Conservation (phyloP, 2,329 filamentous ascomycete genomes). For the Cladosporium velox region DNA sequence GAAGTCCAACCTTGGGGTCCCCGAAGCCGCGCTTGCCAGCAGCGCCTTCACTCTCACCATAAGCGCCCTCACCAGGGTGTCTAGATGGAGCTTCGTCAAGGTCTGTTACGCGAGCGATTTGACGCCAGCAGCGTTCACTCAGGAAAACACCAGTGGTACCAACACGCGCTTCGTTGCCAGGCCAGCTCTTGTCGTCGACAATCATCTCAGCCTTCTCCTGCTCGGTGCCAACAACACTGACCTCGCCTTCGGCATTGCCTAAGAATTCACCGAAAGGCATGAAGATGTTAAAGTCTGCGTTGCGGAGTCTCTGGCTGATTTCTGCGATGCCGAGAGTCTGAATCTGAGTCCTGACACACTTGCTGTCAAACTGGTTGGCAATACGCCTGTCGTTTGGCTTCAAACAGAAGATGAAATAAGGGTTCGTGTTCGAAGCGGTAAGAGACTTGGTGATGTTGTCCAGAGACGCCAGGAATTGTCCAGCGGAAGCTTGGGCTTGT, state of each 20-base stretch:
- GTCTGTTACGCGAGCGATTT: slow-evolving; percentile 76
- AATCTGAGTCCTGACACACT: slow-evolving; percentile 91
- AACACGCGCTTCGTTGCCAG: slow-evolving; percentile 83
- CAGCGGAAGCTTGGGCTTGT: slow-evolving; percentile 81
- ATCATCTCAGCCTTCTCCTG: slow-evolving; percentile 87
- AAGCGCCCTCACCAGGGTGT: slow-evolving; percentile 58
- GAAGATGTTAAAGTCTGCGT: slow-evolving; percentile 94
- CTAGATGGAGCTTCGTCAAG: slow-evolving; percentile 58
- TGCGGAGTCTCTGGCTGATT: slow-evolving; percentile 88
- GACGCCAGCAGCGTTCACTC: slow-evolving; percentile 93
- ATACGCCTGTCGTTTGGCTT: slow-evolving; percentile 97
- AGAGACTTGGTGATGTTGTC: slow-evolving; percentile 90
- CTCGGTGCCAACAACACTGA: slow-evolving; percentile 85
- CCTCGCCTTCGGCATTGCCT: slow-evolving; percentile 80
- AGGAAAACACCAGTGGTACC: slow-evolving; percentile 93
- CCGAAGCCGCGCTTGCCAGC: slow-evolving; percentile 58
- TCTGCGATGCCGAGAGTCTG: slow-evolving; percentile 96
- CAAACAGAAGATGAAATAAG: slow-evolving; percentile 94
- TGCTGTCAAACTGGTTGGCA: slow-evolving; percentile 98
- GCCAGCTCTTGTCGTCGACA: slow-evolving; percentile 92
- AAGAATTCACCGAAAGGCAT: slow-evolving; percentile 95
- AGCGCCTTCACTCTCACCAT: slow-evolving; percentile 60
- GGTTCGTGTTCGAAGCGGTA: slow-evolving; percentile 78
- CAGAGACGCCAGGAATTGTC: slow-evolving; percentile 85
- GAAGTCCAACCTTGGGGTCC: slow-evolving; percentile 59